Evolutionary conservation across 371 early-diverging fungal species (phyloP).

Genomic region (Mucor lusitanicus): DNA sequence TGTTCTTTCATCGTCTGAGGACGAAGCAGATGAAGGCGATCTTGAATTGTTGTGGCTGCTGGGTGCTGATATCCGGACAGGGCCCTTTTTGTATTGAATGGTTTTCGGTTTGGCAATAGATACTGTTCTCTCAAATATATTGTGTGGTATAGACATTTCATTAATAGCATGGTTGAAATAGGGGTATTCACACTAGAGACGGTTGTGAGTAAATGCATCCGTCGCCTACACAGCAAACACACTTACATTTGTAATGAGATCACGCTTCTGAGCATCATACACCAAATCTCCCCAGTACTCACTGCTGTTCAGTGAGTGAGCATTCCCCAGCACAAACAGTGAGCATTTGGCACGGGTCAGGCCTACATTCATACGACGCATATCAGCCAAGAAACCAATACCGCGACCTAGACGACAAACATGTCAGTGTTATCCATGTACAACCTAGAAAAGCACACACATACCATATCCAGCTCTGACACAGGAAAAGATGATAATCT

Average conservation of each 20-base stretch:
- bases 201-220: not conserved
- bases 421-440: not conserved
- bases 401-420: constrained; percentile 38
- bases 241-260: constrained; percentile 52
- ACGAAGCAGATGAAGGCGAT: not conserved
- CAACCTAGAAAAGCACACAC: not conserved
- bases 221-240: too few species aligned
- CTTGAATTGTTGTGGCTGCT: not conserved
- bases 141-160: constrained; percentile 9
- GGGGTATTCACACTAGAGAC: constrained; percentile 22
- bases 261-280: constrained; percentile 53
- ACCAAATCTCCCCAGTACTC: constrained; percentile 73
- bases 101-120: not conserved
- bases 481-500: constrained; percentile 93
- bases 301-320: constrained; percentile 58
- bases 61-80: constrained; percentile 8
- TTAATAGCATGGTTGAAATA: constrained; percentile 18
- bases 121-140: constrained; percentile 16
- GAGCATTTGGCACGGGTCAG: constrained; percentile 92
- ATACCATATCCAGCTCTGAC: constrained; percentile 81
- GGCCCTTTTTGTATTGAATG: constrained; percentile 4
- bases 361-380: constrained; percentile 92
- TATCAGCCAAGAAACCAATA: constrained; percentile 94
- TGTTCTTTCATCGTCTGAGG: not conserved
- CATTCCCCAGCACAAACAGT: constrained; percentile 88